These are phyloP conservation scores for Aspergillus sp. DNA, from an alignment of 2,329 filamentous ascomycete genomes.

Conservation along the genomic window DNA sequence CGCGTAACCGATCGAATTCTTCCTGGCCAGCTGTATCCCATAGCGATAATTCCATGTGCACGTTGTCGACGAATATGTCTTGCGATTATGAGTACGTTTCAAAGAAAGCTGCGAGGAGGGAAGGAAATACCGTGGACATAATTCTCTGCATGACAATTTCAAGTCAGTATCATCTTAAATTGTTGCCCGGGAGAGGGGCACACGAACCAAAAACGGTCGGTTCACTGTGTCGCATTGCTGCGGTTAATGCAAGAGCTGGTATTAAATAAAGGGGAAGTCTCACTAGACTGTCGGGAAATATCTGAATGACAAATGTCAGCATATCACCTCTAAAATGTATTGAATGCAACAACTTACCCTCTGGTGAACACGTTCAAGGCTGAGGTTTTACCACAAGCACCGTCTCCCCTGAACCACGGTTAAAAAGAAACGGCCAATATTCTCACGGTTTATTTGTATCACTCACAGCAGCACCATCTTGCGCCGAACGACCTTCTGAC, in stretches of 20 bases:
- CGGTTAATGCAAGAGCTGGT: constrained; percentile 21
- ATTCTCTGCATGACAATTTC: constrained; percentile 69
- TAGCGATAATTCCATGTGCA: constrained; percentile 93
- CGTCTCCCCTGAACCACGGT: constrained; percentile 69
- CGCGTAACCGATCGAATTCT: constrained; percentile 95
- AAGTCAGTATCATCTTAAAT: constrained; percentile 23
- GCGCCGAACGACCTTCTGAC: constrained; percentile 83
- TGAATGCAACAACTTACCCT: constrained; percentile 61
- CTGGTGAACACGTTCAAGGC: constrained; percentile 97
- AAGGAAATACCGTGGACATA: constrained; percentile 81
- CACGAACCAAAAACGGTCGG: constrained; percentile 80
- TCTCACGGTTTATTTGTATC: background rate
- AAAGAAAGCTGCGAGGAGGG: background rate
- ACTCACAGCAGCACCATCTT: constrained; percentile 88
- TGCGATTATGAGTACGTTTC: constrained; percentile 21
- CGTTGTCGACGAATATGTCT: constrained; percentile 98
- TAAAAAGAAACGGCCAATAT: constrained; percentile 16
- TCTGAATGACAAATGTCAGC: constrained; percentile 46
- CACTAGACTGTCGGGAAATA: constrained; percentile 97
- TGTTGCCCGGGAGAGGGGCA: constrained; percentile 7
- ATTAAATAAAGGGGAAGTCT: constrained; percentile 29
- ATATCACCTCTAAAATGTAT: constrained; percentile 3
- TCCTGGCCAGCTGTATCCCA: constrained; percentile 99
- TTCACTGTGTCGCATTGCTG: constrained; percentile 56
- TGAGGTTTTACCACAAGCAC: constrained; percentile 96